Percentiles rank a stretch among this genome's conserved stretches.
phyloP scores from a whole-genome alignment of 2,329 filamentous ascomycete species.

The Botrytis hyacinthi region DNA sequence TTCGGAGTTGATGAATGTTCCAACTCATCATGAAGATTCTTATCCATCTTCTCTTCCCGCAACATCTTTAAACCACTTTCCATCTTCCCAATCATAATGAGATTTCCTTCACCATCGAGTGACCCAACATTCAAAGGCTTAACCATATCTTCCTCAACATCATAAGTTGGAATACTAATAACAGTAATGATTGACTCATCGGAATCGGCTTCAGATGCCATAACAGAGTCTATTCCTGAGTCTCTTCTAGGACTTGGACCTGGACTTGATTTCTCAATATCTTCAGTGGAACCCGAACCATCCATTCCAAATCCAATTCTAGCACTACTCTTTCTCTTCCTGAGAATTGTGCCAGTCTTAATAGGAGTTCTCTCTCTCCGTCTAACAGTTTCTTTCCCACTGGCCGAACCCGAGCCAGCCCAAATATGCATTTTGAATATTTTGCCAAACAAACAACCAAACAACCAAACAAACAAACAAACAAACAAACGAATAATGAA shows the following conservation, averaged over 20 bases:
- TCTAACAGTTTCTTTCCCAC: background rate
- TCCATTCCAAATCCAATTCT: background rate
- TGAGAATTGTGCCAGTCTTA: background rate
- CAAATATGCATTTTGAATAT: constrained; percentile 9
- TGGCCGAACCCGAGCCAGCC: constrained; percentile 6
- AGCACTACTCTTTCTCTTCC: constrained; percentile 6
- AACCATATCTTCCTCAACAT: background rate
- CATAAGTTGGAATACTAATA: background rate
- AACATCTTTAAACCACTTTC: background rate
- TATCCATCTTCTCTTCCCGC: background rate
- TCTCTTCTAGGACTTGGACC: background rate
- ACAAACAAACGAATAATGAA: background rate
- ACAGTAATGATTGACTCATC: background rate
- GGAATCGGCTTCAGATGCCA: background rate
- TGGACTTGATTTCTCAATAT: background rate
- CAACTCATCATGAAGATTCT: background rate
- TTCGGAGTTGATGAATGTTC: background rate
- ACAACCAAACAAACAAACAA: background rate
- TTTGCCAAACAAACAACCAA: background rate
- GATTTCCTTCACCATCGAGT: no score
- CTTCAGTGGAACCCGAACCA: background rate
- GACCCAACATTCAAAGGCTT: background rate
- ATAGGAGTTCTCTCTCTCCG: background rate
- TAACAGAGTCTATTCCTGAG: background rate
- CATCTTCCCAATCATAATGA: background rate